phyloP scores from a whole-genome alignment of 768 basidiomycete species.

The Sistotremastrum niveocremeum region DNA sequence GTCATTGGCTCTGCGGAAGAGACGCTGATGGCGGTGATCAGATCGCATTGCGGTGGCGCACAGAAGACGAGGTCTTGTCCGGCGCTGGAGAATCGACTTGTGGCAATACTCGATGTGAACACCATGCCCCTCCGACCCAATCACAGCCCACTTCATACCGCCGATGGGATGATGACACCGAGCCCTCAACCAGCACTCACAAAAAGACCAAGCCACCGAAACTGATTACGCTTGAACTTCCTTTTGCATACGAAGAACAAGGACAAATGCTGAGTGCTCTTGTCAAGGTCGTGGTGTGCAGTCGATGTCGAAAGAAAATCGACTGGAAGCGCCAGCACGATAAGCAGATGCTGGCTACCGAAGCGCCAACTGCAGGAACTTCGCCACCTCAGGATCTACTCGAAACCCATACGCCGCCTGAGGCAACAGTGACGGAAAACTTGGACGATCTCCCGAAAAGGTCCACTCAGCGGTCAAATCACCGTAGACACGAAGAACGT shows the following conservation, averaged over 20 bases:
- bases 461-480: too few relatives aligned
- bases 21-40: constrained; percentile 16
- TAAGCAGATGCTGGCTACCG: constrained; percentile 21
- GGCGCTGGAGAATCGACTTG: constrained; percentile 82
- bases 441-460: too few relatives aligned
- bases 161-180: constrained; percentile 3
- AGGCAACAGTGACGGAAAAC: too few relatives aligned
- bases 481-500: too few relatives aligned
- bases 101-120: constrained; percentile 73
- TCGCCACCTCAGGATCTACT: not conserved
- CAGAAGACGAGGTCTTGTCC: constrained; percentile 77
- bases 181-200: constrained; percentile 8
- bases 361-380: not conserved
- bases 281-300: constrained; percentile 84
- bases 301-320: constrained; percentile 67
- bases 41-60: constrained; percentile 90
- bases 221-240: constrained; percentile 74
- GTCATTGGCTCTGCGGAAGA: not conserved
- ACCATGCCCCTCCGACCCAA: constrained; percentile 29
- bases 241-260: constrained; percentile 77
- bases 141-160: not conserved
- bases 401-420: too few relatives aligned
- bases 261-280: constrained; percentile 65
- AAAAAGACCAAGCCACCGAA: constrained; percentile 10
- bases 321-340: constrained; percentile 73